Conservation (phyloP, 1,284 basidiomycete genomes). For the Marasmius tenuissimus region DNA sequence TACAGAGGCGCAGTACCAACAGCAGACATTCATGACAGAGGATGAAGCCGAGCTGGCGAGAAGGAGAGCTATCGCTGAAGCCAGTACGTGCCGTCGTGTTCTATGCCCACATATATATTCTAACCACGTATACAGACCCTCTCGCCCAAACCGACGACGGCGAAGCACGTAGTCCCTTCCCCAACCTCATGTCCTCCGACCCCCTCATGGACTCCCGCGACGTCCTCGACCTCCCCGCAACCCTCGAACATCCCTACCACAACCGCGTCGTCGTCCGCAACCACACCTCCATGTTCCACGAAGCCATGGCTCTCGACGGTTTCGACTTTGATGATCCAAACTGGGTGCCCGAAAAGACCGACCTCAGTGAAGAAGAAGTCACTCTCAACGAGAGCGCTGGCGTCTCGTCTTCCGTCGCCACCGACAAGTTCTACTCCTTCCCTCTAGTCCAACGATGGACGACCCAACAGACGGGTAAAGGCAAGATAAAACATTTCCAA, state of each 20-base stretch:
- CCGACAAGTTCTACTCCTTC: slow-evolving; percentile 51
- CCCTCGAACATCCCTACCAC: slow-evolving; percentile 45
- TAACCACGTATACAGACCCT: slow-evolving; percentile 7
- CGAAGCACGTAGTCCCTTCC: slow-evolving; percentile 30
- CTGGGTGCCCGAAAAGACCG: slow-evolving; percentile 24
- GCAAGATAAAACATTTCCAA: slow-evolving; percentile 71
- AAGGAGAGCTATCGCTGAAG: background rate
- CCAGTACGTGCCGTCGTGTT: background rate
- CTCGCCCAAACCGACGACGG: slow-evolving; percentile 7
- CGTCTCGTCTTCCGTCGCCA: slow-evolving; percentile 13
- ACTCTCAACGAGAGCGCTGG: slow-evolving; percentile 19
- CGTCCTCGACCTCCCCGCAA: slow-evolving; percentile 51
- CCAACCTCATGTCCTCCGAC: slow-evolving; percentile 61
- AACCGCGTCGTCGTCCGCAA: slow-evolving; percentile 66
- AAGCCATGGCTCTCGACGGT: slow-evolving; percentile 28
- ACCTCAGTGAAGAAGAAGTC: slow-evolving; percentile 32
- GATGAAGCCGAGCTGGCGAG: background rate
- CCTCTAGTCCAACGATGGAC: slow-evolving; percentile 62
- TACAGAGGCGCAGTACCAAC: background rate
- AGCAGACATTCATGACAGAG: background rate
- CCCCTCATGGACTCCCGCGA: slow-evolving; percentile 62
- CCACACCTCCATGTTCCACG: slow-evolving; percentile 50
- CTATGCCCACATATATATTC: background rate
- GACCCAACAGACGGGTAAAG: slow-evolving; percentile 85
- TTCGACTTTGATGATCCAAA: slow-evolving; percentile 23